Evolutionary conservation across 345 rosid species (phyloP).

Genomic region (Heritiera littoralis): DNA sequence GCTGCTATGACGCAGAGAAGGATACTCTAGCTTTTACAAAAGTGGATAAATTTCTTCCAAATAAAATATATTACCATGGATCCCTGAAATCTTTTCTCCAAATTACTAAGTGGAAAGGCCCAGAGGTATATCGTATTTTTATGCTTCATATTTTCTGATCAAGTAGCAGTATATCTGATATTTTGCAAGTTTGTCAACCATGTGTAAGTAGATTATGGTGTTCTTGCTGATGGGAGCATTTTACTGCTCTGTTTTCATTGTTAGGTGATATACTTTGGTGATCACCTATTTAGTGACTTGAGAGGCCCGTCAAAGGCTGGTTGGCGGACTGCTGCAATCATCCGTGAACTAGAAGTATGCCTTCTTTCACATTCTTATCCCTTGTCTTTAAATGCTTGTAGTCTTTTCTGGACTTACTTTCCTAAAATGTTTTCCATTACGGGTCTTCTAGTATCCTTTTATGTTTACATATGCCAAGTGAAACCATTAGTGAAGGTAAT

Average conservation of each 20-base stretch:
- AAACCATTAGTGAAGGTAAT: background rate
- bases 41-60: no score
- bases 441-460: background rate
- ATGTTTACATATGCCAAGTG: background rate
- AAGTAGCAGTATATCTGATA: background rate
- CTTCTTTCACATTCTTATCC: constrained; percentile 6
- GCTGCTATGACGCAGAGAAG: constrained; percentile 86
- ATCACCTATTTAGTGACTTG: constrained; percentile 94
- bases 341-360: constrained; percentile 89
- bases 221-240: constrained; percentile 11
- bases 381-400: background rate
- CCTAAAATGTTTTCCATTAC: background rate
- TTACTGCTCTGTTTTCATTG: constrained; percentile 16
- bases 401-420: background rate
- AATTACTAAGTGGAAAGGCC: constrained; percentile 95
- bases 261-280: constrained; percentile 97
- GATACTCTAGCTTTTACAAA: constrained; percentile 79
- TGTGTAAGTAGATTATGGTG: constrained; percentile 12
- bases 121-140: constrained; percentile 65
- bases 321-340: constrained; percentile 98
- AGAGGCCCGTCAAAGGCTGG: constrained; percentile 97
- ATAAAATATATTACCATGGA: constrained; percentile 46
- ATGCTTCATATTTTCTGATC: constrained; percentile 9
- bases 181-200: constrained; percentile 14
- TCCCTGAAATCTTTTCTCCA: constrained; percentile 84